A percentile compares a stretch with the other conserved stretches of the same genome.
phyloP scores from a whole-genome alignment of 2,329 filamentous ascomycete species.

The Fusarium anguioides region DNA sequence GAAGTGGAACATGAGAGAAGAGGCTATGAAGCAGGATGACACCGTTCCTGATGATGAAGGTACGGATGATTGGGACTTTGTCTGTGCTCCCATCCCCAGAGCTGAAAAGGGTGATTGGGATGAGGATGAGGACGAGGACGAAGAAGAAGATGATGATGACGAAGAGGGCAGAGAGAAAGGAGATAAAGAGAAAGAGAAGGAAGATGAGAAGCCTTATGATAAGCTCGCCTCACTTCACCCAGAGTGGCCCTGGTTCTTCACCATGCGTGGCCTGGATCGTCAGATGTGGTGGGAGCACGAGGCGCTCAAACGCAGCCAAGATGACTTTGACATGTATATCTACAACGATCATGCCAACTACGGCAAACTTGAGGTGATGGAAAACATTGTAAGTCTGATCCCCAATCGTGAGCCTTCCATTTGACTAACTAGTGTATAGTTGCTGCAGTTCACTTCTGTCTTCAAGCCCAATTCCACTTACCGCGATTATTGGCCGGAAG shows the following conservation, averaged over 20 bases:
- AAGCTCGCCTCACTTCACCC: slow-evolving; percentile 40
- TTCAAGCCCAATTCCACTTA: slow-evolving; percentile 19
- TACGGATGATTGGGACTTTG: slow-evolving; percentile 36
- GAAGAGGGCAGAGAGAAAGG: not conserved
- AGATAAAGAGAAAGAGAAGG: not conserved
- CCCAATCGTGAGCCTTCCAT: rapidly evolving
- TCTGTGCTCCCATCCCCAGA: slow-evolving; percentile 17
- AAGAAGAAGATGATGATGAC: not conserved
- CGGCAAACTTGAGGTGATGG: slow-evolving; percentile 55
- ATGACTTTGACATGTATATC: slow-evolving; percentile 55
- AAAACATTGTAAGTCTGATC: slow-evolving; percentile 51
- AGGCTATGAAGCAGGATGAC: slow-evolving; percentile 25
- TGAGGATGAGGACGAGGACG: not conserved
- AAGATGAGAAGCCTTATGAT: not conserved
- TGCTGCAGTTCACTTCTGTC: slow-evolving; percentile 51
- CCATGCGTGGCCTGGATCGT: slow-evolving; percentile 30
- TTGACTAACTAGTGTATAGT: not conserved
- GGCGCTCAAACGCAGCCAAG: slow-evolving; percentile 45
- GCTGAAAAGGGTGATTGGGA: not conserved
- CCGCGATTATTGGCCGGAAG: slow-evolving; percentile 40
- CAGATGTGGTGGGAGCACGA: slow-evolving; percentile 36
- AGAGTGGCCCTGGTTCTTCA: slow-evolving; percentile 27
- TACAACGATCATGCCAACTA: slow-evolving; percentile 57
- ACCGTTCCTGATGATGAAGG: slow-evolving; percentile 28
- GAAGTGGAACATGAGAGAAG: slow-evolving; percentile 38